Conservation (phyloP, 352 stramenopile genomes). For the Halophytophthora batemanensis region DNA sequence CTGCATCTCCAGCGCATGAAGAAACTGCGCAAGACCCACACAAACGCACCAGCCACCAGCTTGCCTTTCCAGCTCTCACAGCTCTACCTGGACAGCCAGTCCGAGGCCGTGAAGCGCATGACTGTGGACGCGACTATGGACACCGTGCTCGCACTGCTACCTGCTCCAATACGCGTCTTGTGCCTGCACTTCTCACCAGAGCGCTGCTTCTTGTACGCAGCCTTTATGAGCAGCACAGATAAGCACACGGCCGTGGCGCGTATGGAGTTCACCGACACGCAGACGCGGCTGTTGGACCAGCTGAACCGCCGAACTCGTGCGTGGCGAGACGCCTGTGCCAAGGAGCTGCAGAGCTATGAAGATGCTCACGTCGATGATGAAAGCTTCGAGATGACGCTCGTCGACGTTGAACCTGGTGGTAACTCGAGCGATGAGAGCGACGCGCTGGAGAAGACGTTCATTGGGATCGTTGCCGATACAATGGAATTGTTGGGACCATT, state of each 20-base stretch:
- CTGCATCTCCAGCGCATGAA: constrained; percentile 52
- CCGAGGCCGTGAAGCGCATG: constrained; percentile 62
- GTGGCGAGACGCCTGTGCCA: constrained; percentile 38
- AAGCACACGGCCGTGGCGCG: constrained; percentile 42
- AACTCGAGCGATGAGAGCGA: constrained; percentile 20
- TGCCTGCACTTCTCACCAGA: constrained; percentile 72
- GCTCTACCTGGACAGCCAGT: constrained; percentile 64
- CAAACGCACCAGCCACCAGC: constrained; percentile 45
- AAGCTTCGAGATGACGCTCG: constrained; percentile 34
- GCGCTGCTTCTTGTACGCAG: constrained; percentile 58
- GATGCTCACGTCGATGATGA: constrained; percentile 32
- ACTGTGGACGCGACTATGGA: constrained; percentile 38
- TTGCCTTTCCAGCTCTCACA: constrained; percentile 64
- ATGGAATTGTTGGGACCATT: constrained; percentile 44
- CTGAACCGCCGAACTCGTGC: constrained; percentile 25
- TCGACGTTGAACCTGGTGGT: not conserved
- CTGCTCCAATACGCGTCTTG: constrained; percentile 35
- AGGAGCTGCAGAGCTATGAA: constrained; percentile 40
- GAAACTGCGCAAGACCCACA: constrained; percentile 25
- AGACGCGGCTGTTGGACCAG: constrained; percentile 21
- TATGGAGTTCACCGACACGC: constrained; percentile 56
- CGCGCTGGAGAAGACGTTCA: constrained; percentile 51
- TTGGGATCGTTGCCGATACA: constrained; percentile 41
- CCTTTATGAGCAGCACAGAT: constrained; percentile 32
- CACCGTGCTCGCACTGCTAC: constrained; percentile 35